Evolutionary conservation across 1,284 basidiomycete species (phyloP).

Genomic region (Abortiporus biennis): DNA sequence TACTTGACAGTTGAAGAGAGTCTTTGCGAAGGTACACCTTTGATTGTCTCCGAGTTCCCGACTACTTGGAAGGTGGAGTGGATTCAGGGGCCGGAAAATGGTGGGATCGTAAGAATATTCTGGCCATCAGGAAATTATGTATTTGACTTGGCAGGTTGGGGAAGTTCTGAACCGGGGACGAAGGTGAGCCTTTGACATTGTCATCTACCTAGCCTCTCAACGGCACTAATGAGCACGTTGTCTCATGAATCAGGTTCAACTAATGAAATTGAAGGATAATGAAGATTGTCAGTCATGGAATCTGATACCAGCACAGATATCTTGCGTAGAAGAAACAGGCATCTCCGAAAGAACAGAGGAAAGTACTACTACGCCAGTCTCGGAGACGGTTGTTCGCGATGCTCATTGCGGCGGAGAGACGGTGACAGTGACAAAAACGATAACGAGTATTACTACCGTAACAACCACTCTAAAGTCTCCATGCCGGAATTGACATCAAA

Average conservation of each 20-base stretch:
- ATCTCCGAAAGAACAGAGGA: neutral
- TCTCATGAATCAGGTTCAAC: slow-evolving; percentile 21
- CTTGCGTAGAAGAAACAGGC: neutral
- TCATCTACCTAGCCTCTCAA: neutral
- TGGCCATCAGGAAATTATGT: too few relatives aligned
- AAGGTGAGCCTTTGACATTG: slow-evolving; percentile 9
- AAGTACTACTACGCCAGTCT: too few relatives aligned
- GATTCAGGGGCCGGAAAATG: slow-evolving; percentile 6
- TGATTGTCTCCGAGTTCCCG: slow-evolving; percentile 26
- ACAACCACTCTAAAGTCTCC: too few relatives aligned
- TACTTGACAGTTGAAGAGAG: slow-evolving; percentile 38
- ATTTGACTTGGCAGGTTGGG: slow-evolving; percentile 2
- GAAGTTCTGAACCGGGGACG: slow-evolving; percentile 11
- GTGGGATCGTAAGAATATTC: neutral
- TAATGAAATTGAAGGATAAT: slow-evolving; percentile 19
- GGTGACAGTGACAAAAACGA: too few relatives aligned
- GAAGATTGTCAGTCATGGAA: slow-evolving; percentile 15
- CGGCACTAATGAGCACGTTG: neutral
- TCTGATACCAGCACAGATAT: slow-evolving; percentile 17
- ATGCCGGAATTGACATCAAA: too few relatives aligned
- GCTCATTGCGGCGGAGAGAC: too few relatives aligned
- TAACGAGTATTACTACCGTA: too few relatives aligned
- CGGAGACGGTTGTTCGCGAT: too few relatives aligned
- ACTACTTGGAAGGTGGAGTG: slow-evolving; percentile 19
- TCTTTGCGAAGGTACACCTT: slow-evolving; percentile 26